Base-by-base conservation (phyloP, 116 monocot species). In the Iris pallida region DNA sequence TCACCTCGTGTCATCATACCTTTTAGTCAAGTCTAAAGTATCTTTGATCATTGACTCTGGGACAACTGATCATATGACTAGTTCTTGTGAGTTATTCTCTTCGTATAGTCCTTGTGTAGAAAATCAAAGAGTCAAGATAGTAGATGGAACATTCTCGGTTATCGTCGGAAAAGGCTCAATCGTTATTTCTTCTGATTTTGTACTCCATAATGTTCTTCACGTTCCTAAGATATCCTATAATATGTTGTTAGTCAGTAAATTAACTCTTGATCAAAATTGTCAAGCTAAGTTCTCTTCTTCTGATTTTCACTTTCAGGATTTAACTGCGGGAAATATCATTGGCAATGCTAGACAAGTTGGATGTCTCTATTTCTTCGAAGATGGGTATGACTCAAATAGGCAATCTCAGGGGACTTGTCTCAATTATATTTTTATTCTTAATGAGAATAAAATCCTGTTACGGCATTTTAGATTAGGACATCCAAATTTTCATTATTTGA, bases 11-110 rank as follows among this genome's bases (percentile, higher is more conserved):
- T 9, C 62, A 14, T 10, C 45, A 4, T 12, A 17, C 5, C 18
- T 59, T 5, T 19, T 19, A 20, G 20, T 5, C 16, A 19, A 20
- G 8, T 3, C 16, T 14, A 4, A 5, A 59, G n/a, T n/a, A n/a
- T 7, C 6, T 19, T 59, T 15, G 59, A 59, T 59, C 20, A 12
- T 59, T 20, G 59, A 59, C 59, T 59, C 30, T 18, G 59, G 59
- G 20, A 19, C 59, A 7, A 19, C 30, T 14, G 20, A 59, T 40
- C 62, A 63, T 16, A 63, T 63, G 61, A 11, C 54, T n/a, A n/a
- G 54, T 13, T 8, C 9, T 14, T 8, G 13, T 55, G n/a, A 8
- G 4, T 13, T 55, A 11, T 55, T 55, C n/a, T n/a, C 7, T 12
- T 4, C 9, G 7, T 55, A 55, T 55, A 55, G 14, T 4, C 13